Conservation (phyloP, 1,139 yeast species). For the Saccharomyces hybrid region DNA sequence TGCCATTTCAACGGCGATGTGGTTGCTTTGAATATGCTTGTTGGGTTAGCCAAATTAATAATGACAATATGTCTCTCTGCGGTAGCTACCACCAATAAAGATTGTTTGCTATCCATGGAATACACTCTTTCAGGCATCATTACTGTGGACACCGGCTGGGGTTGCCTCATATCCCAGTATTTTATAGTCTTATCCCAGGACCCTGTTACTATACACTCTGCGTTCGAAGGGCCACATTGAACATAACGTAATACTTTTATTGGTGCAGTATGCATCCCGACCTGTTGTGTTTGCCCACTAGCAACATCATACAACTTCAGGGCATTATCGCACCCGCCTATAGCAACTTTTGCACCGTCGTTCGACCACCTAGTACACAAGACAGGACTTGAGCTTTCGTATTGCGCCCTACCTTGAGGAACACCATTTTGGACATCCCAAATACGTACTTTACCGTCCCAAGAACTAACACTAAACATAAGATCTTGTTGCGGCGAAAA, state of each 20-base stretch:
- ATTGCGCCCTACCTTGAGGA: slow-evolving; percentile 79
- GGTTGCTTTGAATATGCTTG: slow-evolving; percentile 63
- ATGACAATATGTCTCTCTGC: slow-evolving; percentile 81
- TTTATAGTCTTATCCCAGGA: slow-evolving; percentile 94
- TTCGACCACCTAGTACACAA: slow-evolving; percentile 71
- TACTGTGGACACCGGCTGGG: slow-evolving; percentile 74
- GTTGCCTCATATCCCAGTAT: slow-evolving; percentile 76
- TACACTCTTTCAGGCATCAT: slow-evolving; percentile 86
- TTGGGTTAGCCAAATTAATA: slow-evolving; percentile 77
- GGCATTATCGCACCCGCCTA: slow-evolving; percentile 91
- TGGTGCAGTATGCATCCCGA: slow-evolving; percentile 81
- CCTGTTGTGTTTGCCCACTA: slow-evolving; percentile 71
- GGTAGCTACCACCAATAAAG: slow-evolving; percentile 80
- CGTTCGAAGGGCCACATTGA: slow-evolving; percentile 71
- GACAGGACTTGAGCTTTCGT: slow-evolving; percentile 86
- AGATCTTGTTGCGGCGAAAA: slow-evolving; percentile 91
- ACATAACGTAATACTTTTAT: slow-evolving; percentile 71
- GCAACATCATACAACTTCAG: slow-evolving; percentile 79
- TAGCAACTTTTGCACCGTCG: slow-evolving; percentile 81
- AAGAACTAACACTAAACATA: slow-evolving; percentile 68
- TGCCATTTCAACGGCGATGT: slow-evolving; percentile 88
- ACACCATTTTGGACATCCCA: slow-evolving; percentile 70
- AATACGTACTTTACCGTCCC: slow-evolving; percentile 93
- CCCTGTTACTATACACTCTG: slow-evolving; percentile 83
- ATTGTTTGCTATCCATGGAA: slow-evolving; percentile 77